Evolutionary conservation across 164 flowering plant genomes (phyloP), one percentile per base, ranked within the genome.

Genomic region (Liquidambar formosana): DNA sequence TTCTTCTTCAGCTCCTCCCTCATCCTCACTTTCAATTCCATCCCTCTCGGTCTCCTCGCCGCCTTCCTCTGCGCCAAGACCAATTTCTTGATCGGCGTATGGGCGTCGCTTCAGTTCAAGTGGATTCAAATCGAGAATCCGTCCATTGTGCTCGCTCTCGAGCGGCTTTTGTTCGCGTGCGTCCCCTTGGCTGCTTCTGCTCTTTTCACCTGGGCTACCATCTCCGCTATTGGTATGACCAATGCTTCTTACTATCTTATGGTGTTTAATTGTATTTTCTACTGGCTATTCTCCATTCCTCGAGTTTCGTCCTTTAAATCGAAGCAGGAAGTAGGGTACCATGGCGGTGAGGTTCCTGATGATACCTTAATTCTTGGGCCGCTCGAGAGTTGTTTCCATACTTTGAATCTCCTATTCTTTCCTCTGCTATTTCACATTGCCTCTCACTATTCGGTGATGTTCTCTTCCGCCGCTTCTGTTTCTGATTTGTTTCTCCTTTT

Each of bases 31-130:
- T 87, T 89, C 84, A 79, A 77, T 52, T 85, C 91, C 10, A 0
- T 85, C 44, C 74, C 88, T 5, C 86, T 95, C n/a, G 75, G 79
- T 5, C 15, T 85, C 64, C 80, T 89, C 19, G 87, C 97, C 14
- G 67, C 86, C 4, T 76, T 85, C 43, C 81, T 92, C 57, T 93
- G 97, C 70, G 93, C 91, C 5, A 19, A 81, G 61, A 73, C 90
- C 66, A 88, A 78, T 65, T 95, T 95, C 79, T 66, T 93, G 25
- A 75, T 95, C 23, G 99, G 98, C 5, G 85, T 82, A 8, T 95
- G 99, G 99, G 88, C 89, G 16, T 95, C 99, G 10, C 88, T 95
- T 45, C 97, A 95, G 82, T 95, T 95, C 76, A 86, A 83, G 67
- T 92, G 92, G 92, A 82, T 94, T 63, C 97, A 87, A 59, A 77